Conservation (phyloP, 108 stramenopile genomes). For the Stephanodiscus minutulus region DNA sequence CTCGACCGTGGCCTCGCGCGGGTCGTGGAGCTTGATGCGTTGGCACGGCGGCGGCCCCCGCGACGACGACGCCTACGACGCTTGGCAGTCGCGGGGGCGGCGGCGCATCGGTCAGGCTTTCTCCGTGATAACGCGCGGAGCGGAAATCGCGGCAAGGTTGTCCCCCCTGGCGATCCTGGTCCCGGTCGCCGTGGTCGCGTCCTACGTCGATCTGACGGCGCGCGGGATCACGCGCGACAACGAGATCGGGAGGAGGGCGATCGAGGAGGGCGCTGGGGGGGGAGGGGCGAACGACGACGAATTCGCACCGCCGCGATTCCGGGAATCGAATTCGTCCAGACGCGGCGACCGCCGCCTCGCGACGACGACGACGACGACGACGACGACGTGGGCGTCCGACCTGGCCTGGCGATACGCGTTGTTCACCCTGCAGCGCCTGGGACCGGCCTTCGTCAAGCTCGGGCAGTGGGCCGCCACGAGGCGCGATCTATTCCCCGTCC, state of each 20-base stretch:
- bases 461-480: slow-evolving; percentile 91
- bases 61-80: too few species aligned
- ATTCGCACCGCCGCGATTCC: too few species aligned
- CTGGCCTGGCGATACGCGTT: slow-evolving; percentile 77
- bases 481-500: slow-evolving; percentile 82
- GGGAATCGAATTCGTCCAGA: not conserved
- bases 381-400: slow-evolving; percentile 45
- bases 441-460: slow-evolving; percentile 85
- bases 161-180: slow-evolving; percentile 69
- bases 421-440: slow-evolving; percentile 67
- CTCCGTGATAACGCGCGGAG: slow-evolving; percentile 38
- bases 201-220: not conserved
- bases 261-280: not conserved
- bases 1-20: too few species aligned
- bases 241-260: not conserved
- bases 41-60: too few species aligned
- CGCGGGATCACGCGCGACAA: not conserved
- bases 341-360: too few species aligned
- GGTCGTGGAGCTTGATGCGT: too few species aligned
- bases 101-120: slow-evolving; percentile 18
- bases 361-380: not conserved
- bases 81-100: slow-evolving; percentile 5
- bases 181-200: not conserved
- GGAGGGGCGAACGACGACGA: not conserved
- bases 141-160: slow-evolving; percentile 63